These are phyloP conservation scores for Talaromyces sp. DNA, from an alignment of 2,329 filamentous ascomycete species.

Conservation along the genomic window DNA sequence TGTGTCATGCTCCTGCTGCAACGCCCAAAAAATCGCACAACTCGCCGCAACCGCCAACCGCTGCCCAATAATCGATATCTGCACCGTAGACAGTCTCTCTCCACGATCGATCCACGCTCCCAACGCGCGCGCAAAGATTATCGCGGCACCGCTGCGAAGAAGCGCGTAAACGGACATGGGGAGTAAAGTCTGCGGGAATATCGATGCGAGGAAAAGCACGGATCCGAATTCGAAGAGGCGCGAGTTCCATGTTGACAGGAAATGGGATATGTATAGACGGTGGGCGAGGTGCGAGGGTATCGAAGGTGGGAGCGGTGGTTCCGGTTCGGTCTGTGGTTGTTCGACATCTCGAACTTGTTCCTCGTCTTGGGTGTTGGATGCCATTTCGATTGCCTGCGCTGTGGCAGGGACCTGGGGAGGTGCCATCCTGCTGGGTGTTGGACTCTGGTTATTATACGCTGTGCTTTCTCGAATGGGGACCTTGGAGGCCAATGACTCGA, in stretches of 20 bases:
- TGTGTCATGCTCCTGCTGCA: neutral
- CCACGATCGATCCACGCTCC: constrained; percentile 60
- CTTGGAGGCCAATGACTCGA: neutral
- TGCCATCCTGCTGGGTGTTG: neutral
- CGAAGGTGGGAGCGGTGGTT: neutral
- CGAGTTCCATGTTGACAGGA: constrained; percentile 64
- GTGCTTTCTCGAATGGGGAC: neutral
- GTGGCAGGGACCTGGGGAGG: neutral
- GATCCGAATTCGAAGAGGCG: constrained; percentile 64
- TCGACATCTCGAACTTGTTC: neutral
- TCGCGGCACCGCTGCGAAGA: constrained; percentile 57
- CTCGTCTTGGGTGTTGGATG: neutral
- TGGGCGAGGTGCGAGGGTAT: constrained; percentile 2
- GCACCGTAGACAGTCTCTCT: constrained; percentile 52
- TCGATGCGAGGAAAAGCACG: constrained; percentile 57
- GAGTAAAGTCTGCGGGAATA: constrained; percentile 60
- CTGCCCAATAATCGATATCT: constrained; percentile 48
- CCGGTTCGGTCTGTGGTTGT: neutral
- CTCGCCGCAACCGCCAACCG: constrained; percentile 13
- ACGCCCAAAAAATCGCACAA: constrained; percentile 14
- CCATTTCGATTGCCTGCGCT: neutral
- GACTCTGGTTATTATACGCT: neutral
- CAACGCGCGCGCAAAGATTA: constrained; percentile 58
- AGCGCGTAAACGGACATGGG: constrained; percentile 70
- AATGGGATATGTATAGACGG: constrained; percentile 59